phyloP scores from a whole-genome alignment of 202 grass and related monocot genomes.

The Panicum hallii region DNA sequence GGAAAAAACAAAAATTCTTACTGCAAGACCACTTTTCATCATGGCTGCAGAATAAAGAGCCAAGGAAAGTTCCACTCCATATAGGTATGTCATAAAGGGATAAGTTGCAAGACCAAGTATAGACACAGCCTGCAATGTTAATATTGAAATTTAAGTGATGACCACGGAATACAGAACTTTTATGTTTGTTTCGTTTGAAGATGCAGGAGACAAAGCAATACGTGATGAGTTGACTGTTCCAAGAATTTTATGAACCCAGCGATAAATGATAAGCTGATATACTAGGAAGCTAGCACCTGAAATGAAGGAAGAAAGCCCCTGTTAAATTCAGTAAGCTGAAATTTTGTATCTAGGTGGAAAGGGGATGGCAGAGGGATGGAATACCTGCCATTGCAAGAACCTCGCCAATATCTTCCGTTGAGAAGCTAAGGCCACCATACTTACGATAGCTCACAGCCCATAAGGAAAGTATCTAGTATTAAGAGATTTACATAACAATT shows the following conservation, averaged over 20 bases:
- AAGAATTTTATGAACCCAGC: slow-evolving; percentile 51
- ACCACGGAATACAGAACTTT: background rate
- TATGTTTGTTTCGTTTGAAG: background rate
- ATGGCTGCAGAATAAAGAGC: slow-evolving; percentile 48
- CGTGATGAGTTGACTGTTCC: slow-evolving; percentile 58
- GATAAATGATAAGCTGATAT: slow-evolving; percentile 61
- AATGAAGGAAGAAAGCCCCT: background rate
- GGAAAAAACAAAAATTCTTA: slow-evolving; percentile 10
- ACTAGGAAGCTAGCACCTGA: slow-evolving; percentile 62
- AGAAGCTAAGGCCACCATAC: slow-evolving; percentile 77
- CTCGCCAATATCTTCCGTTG: slow-evolving; percentile 60
- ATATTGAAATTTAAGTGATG: background rate
- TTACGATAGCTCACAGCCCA: slow-evolving; percentile 73
- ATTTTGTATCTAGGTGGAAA: background rate
- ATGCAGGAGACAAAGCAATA: slow-evolving; percentile 11
- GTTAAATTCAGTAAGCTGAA: too few species aligned
- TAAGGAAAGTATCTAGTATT: slow-evolving; percentile 60
- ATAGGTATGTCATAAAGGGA: slow-evolving; percentile 70
- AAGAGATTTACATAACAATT: background rate
- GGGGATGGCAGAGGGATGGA: background rate
- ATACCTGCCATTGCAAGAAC: slow-evolving; percentile 75
- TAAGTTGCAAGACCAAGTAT: slow-evolving; percentile 53
- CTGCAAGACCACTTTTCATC: slow-evolving; percentile 37
- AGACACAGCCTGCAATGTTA: slow-evolving; percentile 26
- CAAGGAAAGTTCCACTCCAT: slow-evolving; percentile 37